phyloP scores from a whole-genome alignment of 1,139 yeast species.

The Nematodospora anomalae region DNA sequence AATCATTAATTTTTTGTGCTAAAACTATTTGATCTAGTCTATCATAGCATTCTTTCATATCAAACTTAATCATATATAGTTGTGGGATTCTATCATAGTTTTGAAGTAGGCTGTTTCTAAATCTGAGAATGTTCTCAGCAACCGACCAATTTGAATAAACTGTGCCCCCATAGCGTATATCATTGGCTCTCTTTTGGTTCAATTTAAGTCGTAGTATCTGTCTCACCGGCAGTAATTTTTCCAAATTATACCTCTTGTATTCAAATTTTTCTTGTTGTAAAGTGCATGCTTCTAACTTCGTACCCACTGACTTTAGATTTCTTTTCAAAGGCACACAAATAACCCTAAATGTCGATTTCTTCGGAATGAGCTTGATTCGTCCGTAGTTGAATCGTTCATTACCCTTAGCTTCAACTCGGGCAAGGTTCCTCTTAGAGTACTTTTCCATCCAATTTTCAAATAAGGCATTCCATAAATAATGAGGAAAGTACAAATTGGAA shows the following conservation, averaged over 20 bases:
- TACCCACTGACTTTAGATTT: conserved; percentile 15
- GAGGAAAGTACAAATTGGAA: conserved; percentile 51
- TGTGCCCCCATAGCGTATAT: conserved; percentile 8
- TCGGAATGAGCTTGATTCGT: conserved; percentile 52
- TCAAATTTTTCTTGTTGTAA: conserved; percentile 16
- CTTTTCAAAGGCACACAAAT: conserved; percentile 54
- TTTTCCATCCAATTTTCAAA: conserved; percentile 39
- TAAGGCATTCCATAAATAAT: conserved; percentile 55
- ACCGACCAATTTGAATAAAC: conserved; percentile 32
- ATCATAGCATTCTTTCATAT: conserved; percentile 79
- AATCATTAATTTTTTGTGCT: conserved; percentile 26
- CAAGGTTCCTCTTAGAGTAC: conserved; percentile 38
- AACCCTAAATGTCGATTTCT: conserved; percentile 55
- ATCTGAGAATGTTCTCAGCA: conserved; percentile 19
- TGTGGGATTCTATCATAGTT: conserved; percentile 28
- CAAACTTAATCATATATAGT: conserved; percentile 66
- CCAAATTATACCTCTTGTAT: conserved; percentile 19
- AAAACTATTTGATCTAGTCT: conserved; percentile 58
- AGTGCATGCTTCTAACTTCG: conserved; percentile 6
- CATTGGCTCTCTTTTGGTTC: conserved; percentile 18
- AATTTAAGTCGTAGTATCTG: conserved; percentile 16
- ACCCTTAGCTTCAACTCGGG: conserved; percentile 6
- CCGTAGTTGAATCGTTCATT: conserved; percentile 32
- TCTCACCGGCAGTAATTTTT: conserved; percentile 25
- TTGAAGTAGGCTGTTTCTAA: conserved; percentile 17